These are phyloP conservation scores for Puccinia novopanici DNA, from an alignment of 1,284 basidiomycete species.

Conservation along the genomic window DNA sequence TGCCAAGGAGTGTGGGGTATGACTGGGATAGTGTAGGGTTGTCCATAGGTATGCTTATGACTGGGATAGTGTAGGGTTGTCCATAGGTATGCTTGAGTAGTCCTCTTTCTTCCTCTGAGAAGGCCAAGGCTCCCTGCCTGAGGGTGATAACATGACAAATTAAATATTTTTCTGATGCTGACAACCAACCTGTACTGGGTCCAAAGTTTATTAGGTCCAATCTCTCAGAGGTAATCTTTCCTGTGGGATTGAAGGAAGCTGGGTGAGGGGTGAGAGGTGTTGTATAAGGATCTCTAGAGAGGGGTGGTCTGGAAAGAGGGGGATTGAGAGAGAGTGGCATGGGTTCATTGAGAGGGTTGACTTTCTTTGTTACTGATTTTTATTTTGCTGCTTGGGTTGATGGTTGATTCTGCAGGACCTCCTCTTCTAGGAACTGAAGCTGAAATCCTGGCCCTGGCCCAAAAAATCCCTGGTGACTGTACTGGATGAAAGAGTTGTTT, in stretches of 20 bases:
- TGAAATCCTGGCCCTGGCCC: too few species aligned
- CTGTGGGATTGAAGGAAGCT: neutral
- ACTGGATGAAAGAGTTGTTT: too few species aligned
- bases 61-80: constrained; percentile 9
- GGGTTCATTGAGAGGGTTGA: neutral
- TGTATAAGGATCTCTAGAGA: neutral
- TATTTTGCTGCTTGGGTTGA: neutral
- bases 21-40: constrained; percentile 22
- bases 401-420: too few species aligned
- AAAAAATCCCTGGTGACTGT: too few species aligned
- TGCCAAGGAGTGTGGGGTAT: constrained; percentile 1
- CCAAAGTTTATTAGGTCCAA: neutral
- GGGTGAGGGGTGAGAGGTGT: neutral
- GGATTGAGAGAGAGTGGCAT: neutral
- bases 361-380: neutral
- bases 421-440: too few species aligned
- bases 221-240: neutral
- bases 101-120: neutral
- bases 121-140: neutral
- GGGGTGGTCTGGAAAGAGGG: neutral
- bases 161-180: neutral
- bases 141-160: neutral
- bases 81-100: neutral
- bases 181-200: neutral
- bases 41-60: neutral